phyloP scores from a whole-genome alignment of 805 yeast genomes.

The Saturnispora quitensis region DNA sequence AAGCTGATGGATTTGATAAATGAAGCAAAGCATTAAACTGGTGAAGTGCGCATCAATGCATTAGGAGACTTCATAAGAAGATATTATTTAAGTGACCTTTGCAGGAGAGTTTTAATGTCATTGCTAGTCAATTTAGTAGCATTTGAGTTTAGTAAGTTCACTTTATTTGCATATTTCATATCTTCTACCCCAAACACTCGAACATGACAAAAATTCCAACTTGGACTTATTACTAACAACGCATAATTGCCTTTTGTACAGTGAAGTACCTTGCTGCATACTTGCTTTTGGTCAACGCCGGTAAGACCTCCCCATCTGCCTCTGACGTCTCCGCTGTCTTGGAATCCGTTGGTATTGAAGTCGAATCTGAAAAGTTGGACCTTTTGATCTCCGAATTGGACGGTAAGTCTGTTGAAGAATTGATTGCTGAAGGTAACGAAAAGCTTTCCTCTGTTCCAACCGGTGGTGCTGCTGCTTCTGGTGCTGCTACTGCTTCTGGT shows the following conservation, averaged over 20 bases:
- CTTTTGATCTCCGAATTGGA: constrained; percentile 64
- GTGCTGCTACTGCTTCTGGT: constrained; percentile 46
- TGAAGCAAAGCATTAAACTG: no score
- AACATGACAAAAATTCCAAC: no score
- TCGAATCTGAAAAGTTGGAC: constrained; percentile 67
- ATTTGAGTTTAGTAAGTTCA: no score
- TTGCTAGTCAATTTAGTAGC: no score
- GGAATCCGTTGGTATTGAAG: constrained; percentile 72
- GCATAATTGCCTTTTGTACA: constrained; percentile 13
- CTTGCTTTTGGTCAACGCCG: constrained; percentile 82
- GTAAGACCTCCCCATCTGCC: constrained; percentile 75
- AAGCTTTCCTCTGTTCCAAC: constrained; percentile 76
- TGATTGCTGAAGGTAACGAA: constrained; percentile 72
- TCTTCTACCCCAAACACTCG: no score
- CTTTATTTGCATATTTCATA: no score
- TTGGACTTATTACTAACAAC: neutral
- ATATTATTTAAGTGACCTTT: no score
- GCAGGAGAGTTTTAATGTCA: no score
- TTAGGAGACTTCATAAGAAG: no score
- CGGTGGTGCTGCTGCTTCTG: constrained; percentile 70
- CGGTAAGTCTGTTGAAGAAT: constrained; percentile 67
- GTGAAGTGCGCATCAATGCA: no score
- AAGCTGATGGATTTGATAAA: no score
- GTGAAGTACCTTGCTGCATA: constrained; percentile 93
- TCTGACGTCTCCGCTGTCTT: constrained; percentile 64